phyloP scores from a whole-genome alignment of 345 rosid species.

The Clausena lansium region DNA sequence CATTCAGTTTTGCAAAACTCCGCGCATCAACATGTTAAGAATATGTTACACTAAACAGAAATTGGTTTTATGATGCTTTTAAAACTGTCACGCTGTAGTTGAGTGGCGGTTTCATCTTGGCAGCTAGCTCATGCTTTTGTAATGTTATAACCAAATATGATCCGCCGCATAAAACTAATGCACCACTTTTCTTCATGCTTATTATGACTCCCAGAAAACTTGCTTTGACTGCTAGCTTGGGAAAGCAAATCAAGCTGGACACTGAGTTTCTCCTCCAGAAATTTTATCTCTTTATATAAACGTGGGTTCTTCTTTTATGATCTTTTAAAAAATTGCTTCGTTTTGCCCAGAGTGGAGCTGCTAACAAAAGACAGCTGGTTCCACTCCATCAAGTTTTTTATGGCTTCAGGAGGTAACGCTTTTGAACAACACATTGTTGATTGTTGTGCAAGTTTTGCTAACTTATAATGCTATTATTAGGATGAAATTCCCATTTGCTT shows the following conservation, averaged over 20 bases:
- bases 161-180: conserved; percentile 6
- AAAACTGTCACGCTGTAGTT: not conserved
- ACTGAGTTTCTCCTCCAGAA: not conserved
- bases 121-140: conserved; percentile 17
- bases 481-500: too few species aligned
- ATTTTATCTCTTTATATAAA: not conserved
- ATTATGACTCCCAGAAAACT: not conserved
- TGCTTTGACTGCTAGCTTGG: not conserved
- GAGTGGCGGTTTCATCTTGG: conserved; percentile 8
- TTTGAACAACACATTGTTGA: not conserved
- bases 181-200: not conserved
- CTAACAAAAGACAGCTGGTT: not conserved
- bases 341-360: not conserved
- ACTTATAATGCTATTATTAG: too few species aligned
- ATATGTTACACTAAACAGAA: too few species aligned
- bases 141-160: not conserved
- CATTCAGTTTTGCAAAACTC: not conserved
- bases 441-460: too few species aligned
- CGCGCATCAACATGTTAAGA: not conserved
- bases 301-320: not conserved
- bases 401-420: not conserved
- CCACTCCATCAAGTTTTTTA: not conserved
- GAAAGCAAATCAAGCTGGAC: not conserved
- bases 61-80: not conserved
- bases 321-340: not conserved